A percentile compares a stretch with the other conserved stretches of the same genome.
Conservation (phyloP, 306 rosid species). For the Vicia faba region DNA sequence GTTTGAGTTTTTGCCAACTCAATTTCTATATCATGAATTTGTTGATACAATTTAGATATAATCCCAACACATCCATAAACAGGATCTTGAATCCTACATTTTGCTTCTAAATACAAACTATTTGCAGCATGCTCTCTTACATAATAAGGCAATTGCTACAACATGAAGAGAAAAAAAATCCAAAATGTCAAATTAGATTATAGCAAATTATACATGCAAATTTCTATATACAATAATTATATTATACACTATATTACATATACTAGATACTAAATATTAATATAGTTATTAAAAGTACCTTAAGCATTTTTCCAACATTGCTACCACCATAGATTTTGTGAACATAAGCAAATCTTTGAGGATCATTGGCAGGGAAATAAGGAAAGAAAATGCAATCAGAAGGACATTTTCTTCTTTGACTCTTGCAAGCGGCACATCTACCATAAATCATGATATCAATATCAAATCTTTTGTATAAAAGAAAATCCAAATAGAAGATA, state of each 20-base stretch:
- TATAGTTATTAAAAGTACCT: constrained; percentile 45
- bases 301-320: constrained; percentile 76
- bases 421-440: constrained; percentile 80
- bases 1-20: constrained; percentile 57
- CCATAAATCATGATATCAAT: constrained; percentile 39
- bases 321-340: constrained; percentile 76
- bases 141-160: constrained; percentile 56
- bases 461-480: not conserved
- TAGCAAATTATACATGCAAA: not conserved
- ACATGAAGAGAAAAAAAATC: not conserved
- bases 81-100: constrained; percentile 61
- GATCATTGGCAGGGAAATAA: constrained; percentile 68
- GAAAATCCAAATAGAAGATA: constrained; percentile 36
- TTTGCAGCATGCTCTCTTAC: constrained; percentile 59
- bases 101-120: constrained; percentile 60
- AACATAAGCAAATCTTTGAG: constrained; percentile 71
- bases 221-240: not conserved
- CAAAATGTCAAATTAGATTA: not conserved
- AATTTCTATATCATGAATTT: constrained; percentile 47
- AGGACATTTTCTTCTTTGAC: constrained; percentile 71
- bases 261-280: not conserved
- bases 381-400: constrained; percentile 74
- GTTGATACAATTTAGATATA: constrained; percentile 55
- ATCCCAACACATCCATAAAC: constrained; percentile 72
- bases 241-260: not conserved